Percentiles rank a stretch among this genome's conserved stretches.
Conservation (phyloP, 495 filamentous ascomycete species). For the Choiromyces venosus region DNA sequence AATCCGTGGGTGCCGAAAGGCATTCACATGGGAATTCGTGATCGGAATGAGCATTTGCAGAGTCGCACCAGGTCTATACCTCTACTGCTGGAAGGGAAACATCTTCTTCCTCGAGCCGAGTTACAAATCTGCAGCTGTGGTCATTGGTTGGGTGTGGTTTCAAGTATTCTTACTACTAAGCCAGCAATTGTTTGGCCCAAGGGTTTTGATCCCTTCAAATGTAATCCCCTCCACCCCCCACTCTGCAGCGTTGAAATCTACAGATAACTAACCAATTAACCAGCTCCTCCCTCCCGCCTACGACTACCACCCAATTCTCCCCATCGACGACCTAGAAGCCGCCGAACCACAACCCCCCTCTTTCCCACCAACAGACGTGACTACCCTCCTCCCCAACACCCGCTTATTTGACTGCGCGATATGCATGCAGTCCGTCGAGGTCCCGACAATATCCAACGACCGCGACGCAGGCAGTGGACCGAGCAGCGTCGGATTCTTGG, state of each 20-base stretch:
- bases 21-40: conserved; percentile 80
- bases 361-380: conserved; percentile 11
- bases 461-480: conserved; percentile 50
- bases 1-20: conserved; percentile 83
- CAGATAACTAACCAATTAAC: conserved; percentile 52
- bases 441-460: conserved; percentile 63
- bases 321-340: conserved; percentile 75
- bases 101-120: conserved; percentile 74
- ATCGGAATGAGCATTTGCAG: conserved; percentile 74
- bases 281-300: conserved; percentile 63
- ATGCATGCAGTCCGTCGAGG: conserved; percentile 84
- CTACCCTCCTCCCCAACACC: conserved; percentile 42
- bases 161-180: conserved; percentile 71
- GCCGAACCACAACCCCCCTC: conserved; percentile 42
- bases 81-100: conserved; percentile 67
- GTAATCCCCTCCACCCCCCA: conserved; percentile 22
- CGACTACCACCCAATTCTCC: conserved; percentile 88
- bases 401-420: conserved; percentile 84
- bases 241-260: conserved; percentile 50
- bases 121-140: conserved; percentile 53
- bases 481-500: conserved; percentile 64
- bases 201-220: conserved; percentile 59
- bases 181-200: conserved; percentile 80
- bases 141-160: conserved; percentile 85
- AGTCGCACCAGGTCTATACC: conserved; percentile 71